Evolutionary conservation across 1,284 basidiomycete species (phyloP).

Genomic region (Fomitopsis betulina): DNA sequence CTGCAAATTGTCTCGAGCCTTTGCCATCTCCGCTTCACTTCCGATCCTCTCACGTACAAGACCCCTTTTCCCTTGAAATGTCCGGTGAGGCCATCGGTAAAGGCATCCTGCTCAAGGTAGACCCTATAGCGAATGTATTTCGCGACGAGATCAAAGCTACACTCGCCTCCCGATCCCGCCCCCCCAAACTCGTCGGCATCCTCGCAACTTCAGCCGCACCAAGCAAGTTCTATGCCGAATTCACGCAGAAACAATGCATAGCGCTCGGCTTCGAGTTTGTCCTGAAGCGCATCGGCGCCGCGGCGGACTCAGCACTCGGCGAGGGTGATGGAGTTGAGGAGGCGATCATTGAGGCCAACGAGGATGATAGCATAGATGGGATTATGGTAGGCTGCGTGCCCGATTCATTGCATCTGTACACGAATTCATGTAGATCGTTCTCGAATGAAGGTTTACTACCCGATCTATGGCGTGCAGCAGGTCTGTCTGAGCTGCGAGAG

Average conservation of each 20-base stretch:
- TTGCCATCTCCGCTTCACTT: not conserved
- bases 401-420: constrained; percentile 3
- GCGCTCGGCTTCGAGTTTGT: constrained; percentile 88
- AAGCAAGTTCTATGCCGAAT: constrained; percentile 89
- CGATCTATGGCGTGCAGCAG: constrained; percentile 85
- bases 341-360: constrained; percentile 92
- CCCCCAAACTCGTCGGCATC: constrained; percentile 88
- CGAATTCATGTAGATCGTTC: constrained; percentile 2
- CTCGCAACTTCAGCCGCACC: constrained; percentile 85
- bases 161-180: constrained; percentile 35
- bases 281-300: constrained; percentile 67
- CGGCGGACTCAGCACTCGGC: constrained; percentile 42
- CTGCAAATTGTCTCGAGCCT: not conserved
- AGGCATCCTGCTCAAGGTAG: constrained; percentile 73
- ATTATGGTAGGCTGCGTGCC: constrained; percentile 73
- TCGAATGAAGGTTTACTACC: constrained; percentile 77
- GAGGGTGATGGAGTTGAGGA: constrained; percentile 84
- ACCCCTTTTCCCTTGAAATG: not conserved
- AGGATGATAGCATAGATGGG: constrained; percentile 83
- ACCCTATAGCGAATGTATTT: constrained; percentile 63
- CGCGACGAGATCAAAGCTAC: constrained; percentile 59
- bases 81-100: constrained; percentile 37
- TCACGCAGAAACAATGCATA: constrained; percentile 89
- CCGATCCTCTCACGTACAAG: not conserved
- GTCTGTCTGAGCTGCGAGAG: constrained; percentile 35